These are phyloP conservation scores for Turnera subulata DNA, from an alignment of 345 rosid species.

Conservation along the genomic window DNA sequence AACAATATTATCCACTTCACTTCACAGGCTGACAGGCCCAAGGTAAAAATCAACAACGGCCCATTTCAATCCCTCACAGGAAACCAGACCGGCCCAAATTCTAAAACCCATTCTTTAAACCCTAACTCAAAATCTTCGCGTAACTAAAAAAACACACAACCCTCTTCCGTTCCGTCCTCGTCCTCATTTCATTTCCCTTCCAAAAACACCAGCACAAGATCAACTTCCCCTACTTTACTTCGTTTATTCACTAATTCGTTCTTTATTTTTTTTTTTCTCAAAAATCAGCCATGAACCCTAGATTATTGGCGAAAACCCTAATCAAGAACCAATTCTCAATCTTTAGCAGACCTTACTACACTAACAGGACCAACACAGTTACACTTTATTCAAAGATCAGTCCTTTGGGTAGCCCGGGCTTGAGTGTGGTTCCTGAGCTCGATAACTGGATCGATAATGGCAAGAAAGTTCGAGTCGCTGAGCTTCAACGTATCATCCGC, in stretches of 20 bases:
- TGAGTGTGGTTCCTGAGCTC: slow-evolving; percentile 61
- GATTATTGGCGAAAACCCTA: slow-evolving; percentile 31
- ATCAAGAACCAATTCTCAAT: slow-evolving; percentile 15
- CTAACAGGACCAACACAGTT: slow-evolving; percentile 49
- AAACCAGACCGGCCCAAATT: not conserved
- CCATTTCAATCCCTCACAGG: not conserved
- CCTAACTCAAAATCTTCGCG: not conserved
- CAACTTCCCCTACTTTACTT: not conserved
- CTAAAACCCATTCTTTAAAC: not conserved
- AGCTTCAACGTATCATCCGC: slow-evolving; percentile 77
- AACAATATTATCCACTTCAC: no score
- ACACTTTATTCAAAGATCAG: slow-evolving; percentile 74
- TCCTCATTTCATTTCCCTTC: no score
- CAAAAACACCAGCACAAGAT: not conserved
- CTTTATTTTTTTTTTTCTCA: not conserved
- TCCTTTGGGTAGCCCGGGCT: slow-evolving; percentile 58
- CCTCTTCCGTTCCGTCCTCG: not conserved
- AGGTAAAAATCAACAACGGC: no score
- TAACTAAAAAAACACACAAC: not conserved
- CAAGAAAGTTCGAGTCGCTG: slow-evolving; percentile 58
- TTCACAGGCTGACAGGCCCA: no score
- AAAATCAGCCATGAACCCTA: slow-evolving; percentile 19
- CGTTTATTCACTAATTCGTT: not conserved
- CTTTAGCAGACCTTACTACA: slow-evolving; percentile 47
- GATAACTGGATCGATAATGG: slow-evolving; percentile 67